Percentiles rank a stretch among this genome's conserved stretches.
Evolutionary conservation across 2,329 filamentous ascomycete genomes (phyloP).

Genomic region (Xylariaceae sp.): DNA sequence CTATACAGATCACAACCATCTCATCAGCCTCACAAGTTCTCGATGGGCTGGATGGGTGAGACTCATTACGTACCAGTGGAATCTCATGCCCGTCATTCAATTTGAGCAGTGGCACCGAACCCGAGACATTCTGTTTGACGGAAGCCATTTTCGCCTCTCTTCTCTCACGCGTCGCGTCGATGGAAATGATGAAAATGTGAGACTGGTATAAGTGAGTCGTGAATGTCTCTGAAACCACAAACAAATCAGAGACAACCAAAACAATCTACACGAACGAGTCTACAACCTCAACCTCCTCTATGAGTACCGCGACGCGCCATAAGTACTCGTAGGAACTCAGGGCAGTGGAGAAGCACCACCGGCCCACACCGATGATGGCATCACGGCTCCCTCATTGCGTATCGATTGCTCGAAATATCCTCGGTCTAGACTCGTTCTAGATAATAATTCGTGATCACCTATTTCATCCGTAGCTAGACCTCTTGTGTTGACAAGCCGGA

Average conservation of each 20-base stretch:
- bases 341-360: background rate
- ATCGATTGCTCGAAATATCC: too few relatives aligned
- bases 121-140: constrained; percentile 38
- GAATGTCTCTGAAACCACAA: background rate
- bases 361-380: background rate
- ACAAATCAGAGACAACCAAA: too few relatives aligned
- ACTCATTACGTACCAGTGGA: constrained; percentile 51
- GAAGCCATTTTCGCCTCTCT: constrained; percentile 32
- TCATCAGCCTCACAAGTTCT: constrained; percentile 1
- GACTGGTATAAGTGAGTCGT: background rate
- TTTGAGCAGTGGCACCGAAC: constrained; percentile 54
- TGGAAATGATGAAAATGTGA: background rate
- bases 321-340: too few relatives aligned
- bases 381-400: background rate
- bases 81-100: constrained; percentile 70
- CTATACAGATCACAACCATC: constrained; percentile 34
- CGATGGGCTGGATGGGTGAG: background rate
- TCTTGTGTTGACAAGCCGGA: background rate
- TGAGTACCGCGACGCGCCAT: too few relatives aligned
- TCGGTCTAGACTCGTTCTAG: background rate
- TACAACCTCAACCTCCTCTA: too few relatives aligned
- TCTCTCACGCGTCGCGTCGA: background rate
- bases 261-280: too few relatives aligned
- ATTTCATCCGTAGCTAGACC: too few relatives aligned
- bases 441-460: background rate